Base-by-base conservation (phyloP, 2,329 filamentous ascomycete genomes). In the Aspergillus flavus region DNA sequence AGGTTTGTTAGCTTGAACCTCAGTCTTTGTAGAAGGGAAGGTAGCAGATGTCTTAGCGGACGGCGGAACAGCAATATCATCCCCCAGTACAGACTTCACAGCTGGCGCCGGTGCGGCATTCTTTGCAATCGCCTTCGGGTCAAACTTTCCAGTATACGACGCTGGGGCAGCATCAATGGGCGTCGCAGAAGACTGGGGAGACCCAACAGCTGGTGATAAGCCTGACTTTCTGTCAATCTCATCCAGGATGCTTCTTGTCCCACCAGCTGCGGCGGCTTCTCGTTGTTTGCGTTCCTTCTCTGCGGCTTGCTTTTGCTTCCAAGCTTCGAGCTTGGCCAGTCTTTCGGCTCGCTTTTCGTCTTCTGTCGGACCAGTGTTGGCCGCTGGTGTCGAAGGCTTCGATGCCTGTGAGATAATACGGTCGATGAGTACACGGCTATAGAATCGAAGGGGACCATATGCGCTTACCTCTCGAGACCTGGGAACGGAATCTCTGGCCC, bases 251-350 rank as follows among this genome's bases (percentile, higher is more conserved):
- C 86, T 91, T 69, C 87, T 84, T 45, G 89, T 86, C 67, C 87
- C 88, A 62, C 86, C 87, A 46, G 86, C 83, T 59, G 87, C 87
- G 45, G 78, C 78, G 52, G 89, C 84, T 71, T 91, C 87, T 72
- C 87, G 89, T 74, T 91, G 87, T 75, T 92, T 92, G 66, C 86
- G 86, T 70, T 90, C 89, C 69, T 90, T 89, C 74, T 89, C 88
- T 67, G 92, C 91, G 6, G 84, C 84, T 75, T 93, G 90, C 79
- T 94, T 94, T 78, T 93, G 91, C 80, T 97, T 97, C 94, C 93
- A 97, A 62, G 92, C 91, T 76, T 94, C 92, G 32, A 96, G 80
- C 75, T 92, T 94, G 32, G 92, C 92, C 50, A 93, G 83, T 66
- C 91, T 85, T 76, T 94, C 91, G 57, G 90, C 91, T 76, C 94